Evolutionary conservation across 2,329 filamentous ascomycete genomes (phyloP).

Genomic region (Biscogniauxia sp.): DNA sequence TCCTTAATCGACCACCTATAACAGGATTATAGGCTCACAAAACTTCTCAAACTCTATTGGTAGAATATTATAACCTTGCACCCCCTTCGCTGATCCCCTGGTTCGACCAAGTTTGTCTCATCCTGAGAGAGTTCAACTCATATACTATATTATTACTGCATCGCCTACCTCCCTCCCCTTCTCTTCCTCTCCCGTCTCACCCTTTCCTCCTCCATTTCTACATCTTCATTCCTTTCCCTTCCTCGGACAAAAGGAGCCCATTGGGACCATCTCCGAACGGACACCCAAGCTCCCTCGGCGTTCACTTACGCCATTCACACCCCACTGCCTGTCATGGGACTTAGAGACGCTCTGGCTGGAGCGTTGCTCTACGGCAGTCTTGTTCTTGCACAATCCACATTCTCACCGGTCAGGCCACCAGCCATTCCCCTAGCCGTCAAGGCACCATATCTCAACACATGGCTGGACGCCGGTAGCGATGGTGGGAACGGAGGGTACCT

Average conservation of each 20-base stretch:
- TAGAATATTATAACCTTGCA: background rate
- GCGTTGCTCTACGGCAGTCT: conserved; percentile 29
- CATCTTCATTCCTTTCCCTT: background rate
- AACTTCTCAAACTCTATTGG: background rate
- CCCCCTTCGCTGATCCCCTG: conserved; percentile 15
- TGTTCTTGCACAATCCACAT: conserved; percentile 47
- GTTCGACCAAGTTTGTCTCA: conserved; percentile 13
- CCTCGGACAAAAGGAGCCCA: background rate
- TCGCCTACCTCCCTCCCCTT: background rate
- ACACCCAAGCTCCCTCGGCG: background rate
- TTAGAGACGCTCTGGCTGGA: conserved; percentile 25
- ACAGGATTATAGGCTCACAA: conserved; percentile 8
- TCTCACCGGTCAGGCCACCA: conserved; percentile 63
- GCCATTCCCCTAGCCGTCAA: conserved; percentile 71
- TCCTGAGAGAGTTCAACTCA: conserved; percentile 1
- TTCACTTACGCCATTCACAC: background rate
- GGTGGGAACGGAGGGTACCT: conserved; percentile 65
- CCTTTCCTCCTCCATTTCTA: background rate
- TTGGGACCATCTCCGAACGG: conserved; percentile 6
- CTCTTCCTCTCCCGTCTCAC: background rate
- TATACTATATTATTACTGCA: background rate
- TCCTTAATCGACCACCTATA: conserved; percentile 7
- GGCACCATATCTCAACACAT: conserved; percentile 72
- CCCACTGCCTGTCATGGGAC: conserved; percentile 23
- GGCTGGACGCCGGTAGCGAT: conserved; percentile 61